A percentile compares a stretch with the other conserved stretches of the same genome.
Conservation (phyloP, 306 rosid species). For the Cucurbita argyrosperma region DNA sequence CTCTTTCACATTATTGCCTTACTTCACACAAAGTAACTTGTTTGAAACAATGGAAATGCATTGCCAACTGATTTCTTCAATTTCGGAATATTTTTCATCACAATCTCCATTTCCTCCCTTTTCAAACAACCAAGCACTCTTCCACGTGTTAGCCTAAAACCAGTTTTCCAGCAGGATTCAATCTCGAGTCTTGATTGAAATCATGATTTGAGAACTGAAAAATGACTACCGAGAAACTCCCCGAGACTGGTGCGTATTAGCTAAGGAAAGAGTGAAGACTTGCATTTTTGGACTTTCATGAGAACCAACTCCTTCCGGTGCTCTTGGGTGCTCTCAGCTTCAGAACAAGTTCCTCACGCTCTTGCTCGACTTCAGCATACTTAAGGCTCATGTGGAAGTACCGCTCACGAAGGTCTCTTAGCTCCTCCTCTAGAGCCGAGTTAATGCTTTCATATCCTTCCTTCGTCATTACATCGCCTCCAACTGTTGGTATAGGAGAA, state of each 20-base stretch:
- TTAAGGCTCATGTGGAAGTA: conserved; percentile 81
- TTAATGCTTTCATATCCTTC: conserved; percentile 43
- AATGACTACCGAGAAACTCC: conserved; percentile 17
- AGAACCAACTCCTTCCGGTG: conserved; percentile 49
- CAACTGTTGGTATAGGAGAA: conserved; percentile 24
- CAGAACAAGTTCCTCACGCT: conserved; percentile 94
- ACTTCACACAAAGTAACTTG: background rate
- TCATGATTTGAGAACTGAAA: conserved; percentile 8
- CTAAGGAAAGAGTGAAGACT: background rate
- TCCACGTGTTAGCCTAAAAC: background rate
- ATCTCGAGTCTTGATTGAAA: background rate
- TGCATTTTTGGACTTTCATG: conserved; percentile 14
- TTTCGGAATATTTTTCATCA: background rate
- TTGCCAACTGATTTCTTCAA: background rate
- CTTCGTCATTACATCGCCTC: conserved; percentile 35
- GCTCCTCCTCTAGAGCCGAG: conserved; percentile 66
- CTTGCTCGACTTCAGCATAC: conserved; percentile 82
- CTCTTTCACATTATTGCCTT: conserved; percentile 5
- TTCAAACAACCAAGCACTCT: background rate
- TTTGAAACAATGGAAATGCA: background rate
- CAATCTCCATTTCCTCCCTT: background rate
- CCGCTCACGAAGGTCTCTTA: conserved; percentile 71
- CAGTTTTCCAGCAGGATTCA: background rate
- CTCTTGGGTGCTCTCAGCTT: conserved; percentile 41
- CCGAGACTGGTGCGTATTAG: conserved; percentile 20